phyloP scores from a whole-genome alignment of 352 stramenopile genomes.

The Aphanomyces astaci region DNA sequence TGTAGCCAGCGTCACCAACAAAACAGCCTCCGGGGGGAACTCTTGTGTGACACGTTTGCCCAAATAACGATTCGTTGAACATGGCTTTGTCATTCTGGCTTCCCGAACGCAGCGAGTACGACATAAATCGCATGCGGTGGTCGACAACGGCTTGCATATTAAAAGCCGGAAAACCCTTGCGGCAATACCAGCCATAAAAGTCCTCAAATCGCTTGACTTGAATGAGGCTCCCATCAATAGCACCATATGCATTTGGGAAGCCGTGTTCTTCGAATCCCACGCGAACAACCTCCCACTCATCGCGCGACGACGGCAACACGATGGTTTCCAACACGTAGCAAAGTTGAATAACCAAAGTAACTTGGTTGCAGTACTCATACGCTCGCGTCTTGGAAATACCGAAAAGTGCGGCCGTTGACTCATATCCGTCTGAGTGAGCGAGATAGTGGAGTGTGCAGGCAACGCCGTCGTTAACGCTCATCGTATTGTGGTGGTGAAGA shows the following conservation, averaged over 20 bases:
- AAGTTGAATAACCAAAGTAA: background rate
- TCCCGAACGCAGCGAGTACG: background rate
- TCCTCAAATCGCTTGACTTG: background rate
- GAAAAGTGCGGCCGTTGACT: background rate
- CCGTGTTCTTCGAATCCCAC: background rate
- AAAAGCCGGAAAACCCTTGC: background rate
- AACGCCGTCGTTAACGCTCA: no score
- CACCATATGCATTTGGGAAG: background rate
- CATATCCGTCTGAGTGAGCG: background rate
- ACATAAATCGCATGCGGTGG: background rate
- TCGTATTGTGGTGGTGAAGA: no score
- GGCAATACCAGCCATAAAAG: background rate
- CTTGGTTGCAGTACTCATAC: background rate
- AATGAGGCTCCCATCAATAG: background rate
- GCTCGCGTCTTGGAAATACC: background rate
- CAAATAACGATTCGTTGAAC: background rate
- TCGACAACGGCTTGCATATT: no score
- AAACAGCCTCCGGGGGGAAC: background rate
- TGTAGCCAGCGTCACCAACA: conserved; percentile 5
- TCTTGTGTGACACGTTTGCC: background rate
- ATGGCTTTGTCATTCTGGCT: background rate
- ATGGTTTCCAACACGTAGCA: background rate
- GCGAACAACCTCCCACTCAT: background rate
- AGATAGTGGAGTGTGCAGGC: no score
- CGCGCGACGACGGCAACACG: background rate